Conservation (phyloP, 2,329 filamentous ascomycete genomes). For the Metarhizium album region DNA sequence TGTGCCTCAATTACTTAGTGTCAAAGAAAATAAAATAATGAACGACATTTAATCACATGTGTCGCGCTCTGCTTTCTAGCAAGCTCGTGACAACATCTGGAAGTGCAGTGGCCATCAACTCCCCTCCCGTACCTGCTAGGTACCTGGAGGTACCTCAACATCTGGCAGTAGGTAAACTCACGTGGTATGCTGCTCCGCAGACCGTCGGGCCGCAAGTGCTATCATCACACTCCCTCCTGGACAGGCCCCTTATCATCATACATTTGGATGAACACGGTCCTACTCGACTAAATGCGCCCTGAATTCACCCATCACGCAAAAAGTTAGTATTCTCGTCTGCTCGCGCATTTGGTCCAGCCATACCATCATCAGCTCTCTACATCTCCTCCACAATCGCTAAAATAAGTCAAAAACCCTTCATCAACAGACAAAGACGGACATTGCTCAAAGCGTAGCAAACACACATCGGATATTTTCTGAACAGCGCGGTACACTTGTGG, state of each 20-base stretch:
- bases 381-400: not conserved
- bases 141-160: too few relatives aligned
- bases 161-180: too few relatives aligned
- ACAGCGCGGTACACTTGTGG: not conserved
- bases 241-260: not conserved
- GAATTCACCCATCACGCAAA: not conserved
- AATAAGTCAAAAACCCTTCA: not conserved
- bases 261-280: not conserved
- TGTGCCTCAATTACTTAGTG: too few relatives aligned
- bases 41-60: too few relatives aligned
- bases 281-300: not conserved
- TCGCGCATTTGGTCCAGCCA: not conserved
- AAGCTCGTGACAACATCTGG: too few relatives aligned
- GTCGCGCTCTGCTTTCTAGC: too few relatives aligned
- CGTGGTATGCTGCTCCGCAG: too few relatives aligned
- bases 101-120: too few relatives aligned
- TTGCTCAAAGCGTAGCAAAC: not conserved
- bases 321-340: not conserved
- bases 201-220: too few relatives aligned
- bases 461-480: not conserved
- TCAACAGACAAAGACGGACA: not conserved
- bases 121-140: too few relatives aligned
- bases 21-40: too few relatives aligned
- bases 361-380: not conserved
- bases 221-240: not conserved